A percentile compares a stretch with the other conserved stretches of the same genome.
Evolutionary conservation across 495 filamentous ascomycete species (phyloP).

Genomic region (Aspergillus affinis): DNA sequence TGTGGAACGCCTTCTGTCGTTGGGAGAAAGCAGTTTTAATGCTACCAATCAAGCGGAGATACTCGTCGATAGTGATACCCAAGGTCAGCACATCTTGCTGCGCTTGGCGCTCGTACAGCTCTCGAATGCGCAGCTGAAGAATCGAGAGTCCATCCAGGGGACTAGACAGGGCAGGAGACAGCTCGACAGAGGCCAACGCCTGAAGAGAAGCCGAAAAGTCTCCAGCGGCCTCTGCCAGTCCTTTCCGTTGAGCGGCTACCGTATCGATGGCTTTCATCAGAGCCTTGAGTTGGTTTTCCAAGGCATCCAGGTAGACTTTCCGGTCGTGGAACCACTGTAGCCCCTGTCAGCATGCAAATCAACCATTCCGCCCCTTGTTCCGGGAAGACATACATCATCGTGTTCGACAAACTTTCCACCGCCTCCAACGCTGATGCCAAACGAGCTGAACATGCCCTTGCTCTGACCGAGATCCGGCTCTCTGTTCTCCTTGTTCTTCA

Average conservation of each 20-base stretch:
- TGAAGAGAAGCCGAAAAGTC: conserved; percentile 93
- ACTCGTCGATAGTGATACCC: conserved; percentile 97
- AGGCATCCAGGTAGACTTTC: conserved; percentile 85
- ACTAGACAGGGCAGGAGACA: conserved; percentile 82
- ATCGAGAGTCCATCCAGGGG: conserved; percentile 89
- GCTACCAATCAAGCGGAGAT: conserved; percentile 90
- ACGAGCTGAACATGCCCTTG: conserved; percentile 86
- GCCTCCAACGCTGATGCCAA: conserved; percentile 73
- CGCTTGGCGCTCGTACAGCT: conserved; percentile 93
- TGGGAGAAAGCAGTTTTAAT: conserved; percentile 90
- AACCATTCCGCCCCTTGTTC: neutral
- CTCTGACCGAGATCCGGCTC: conserved; percentile 83
- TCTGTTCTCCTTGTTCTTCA: conserved; percentile 96
- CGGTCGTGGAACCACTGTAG: conserved; percentile 95
- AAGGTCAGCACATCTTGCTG: conserved; percentile 96
- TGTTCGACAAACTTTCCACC: conserved; percentile 92
- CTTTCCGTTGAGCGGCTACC: conserved; percentile 87
- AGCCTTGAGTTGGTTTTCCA: conserved; percentile 93
- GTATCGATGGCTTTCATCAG: conserved; percentile 90
- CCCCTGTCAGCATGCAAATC: conserved; percentile 7
- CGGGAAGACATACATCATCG: conserved; percentile 72
- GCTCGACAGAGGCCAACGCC: conserved; percentile 81
- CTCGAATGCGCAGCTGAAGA: conserved; percentile 87
- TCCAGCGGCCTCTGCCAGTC: conserved; percentile 85
- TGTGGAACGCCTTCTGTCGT: conserved; percentile 91